Evolutionary conservation across 2,329 filamentous ascomycete genomes (phyloP).

Genomic region (Keithomyces neogunnii): DNA sequence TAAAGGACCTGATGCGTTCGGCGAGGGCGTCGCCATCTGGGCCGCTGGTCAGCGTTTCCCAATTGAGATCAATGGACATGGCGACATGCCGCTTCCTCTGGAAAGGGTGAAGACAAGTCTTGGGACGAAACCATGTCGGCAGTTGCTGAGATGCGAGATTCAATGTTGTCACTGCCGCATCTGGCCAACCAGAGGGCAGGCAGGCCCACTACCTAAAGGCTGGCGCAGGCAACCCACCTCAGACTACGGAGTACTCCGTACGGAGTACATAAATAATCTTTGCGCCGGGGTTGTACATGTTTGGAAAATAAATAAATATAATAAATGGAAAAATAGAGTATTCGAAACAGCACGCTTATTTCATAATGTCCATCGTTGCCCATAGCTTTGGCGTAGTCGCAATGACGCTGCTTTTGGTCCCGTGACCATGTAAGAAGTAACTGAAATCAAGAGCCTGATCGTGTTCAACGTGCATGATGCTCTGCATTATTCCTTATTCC

Average conservation of each 20-base stretch:
- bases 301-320: too few species aligned
- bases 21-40: constrained; percentile 80
- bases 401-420: background rate
- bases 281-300: too few species aligned
- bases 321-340: background rate
- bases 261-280: too few species aligned
- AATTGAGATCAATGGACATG: constrained; percentile 98
- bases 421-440: background rate
- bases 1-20: constrained; percentile 80
- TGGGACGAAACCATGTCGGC: background rate
- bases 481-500: background rate
- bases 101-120: background rate
- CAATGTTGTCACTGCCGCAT: background rate
- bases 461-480: background rate
- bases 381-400: background rate
- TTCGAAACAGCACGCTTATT: background rate
- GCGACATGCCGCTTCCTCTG: background rate
- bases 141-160: background rate
- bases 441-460: background rate
- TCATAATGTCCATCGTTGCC: background rate
- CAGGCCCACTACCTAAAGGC: background rate
- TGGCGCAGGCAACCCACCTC: background rate
- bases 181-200: background rate
- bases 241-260: background rate
- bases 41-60: constrained; percentile 84